A percentile compares a stretch with the other conserved stretches of the same genome.
phyloP scores from a whole-genome alignment of 129 eudicot genomes.

The Arctium minus region DNA sequence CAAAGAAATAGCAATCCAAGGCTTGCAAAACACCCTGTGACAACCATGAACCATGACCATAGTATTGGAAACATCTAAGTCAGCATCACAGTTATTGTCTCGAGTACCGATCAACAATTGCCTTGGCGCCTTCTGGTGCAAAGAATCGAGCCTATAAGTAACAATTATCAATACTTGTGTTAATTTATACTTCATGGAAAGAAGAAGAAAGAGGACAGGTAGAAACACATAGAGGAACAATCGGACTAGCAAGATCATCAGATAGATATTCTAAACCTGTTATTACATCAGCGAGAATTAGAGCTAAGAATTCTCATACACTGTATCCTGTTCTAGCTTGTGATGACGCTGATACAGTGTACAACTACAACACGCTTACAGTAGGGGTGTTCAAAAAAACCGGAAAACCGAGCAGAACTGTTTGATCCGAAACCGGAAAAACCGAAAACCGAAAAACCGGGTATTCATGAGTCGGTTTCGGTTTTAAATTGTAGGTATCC shows the following conservation, averaged over 20 bases:
- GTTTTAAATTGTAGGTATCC: too few species aligned
- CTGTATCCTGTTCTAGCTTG: too few species aligned
- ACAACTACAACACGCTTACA: too few species aligned
- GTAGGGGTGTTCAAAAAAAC: too few species aligned
- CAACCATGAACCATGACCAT: background rate
- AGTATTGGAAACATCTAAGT: background rate
- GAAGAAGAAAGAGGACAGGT: background rate
- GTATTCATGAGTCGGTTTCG: too few species aligned
- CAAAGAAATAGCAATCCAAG: background rate
- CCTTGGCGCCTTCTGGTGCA: conserved; percentile 86
- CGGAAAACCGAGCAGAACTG: too few species aligned
- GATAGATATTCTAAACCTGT: background rate
- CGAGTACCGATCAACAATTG: conserved; percentile 82
- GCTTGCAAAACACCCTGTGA: too few species aligned
- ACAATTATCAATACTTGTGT: conserved; percentile 3
- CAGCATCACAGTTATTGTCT: conserved; percentile 26
- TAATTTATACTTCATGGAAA: background rate
- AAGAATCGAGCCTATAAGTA: conserved; percentile 84
- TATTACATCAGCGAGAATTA: too few species aligned
- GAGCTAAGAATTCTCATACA: too few species aligned
- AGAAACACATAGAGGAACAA: background rate
- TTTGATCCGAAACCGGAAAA: too few species aligned
- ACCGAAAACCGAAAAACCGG: too few species aligned
- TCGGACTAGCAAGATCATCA: background rate
- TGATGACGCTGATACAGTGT: too few species aligned